Conservation (phyloP, 2,329 filamentous ascomycete species). For the Ascocoryne sarcoides region DNA sequence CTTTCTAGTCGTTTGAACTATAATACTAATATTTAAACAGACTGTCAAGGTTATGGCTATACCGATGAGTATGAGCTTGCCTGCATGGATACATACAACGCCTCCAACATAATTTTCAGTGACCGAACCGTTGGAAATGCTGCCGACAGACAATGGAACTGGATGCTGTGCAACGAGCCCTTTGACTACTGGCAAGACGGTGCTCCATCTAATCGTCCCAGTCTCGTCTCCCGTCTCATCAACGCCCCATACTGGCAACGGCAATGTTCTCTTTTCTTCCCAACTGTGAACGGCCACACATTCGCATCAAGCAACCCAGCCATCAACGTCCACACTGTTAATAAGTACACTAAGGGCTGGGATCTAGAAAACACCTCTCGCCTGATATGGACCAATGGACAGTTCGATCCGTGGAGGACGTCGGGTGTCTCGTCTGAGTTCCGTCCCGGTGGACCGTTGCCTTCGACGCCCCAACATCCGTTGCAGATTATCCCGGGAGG, state of each 20-base stretch:
- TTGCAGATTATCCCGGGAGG: slow-evolving; percentile 44
- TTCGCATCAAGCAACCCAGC: slow-evolving; percentile 38
- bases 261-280: slow-evolving; percentile 49
- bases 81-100: slow-evolving; percentile 48
- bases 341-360: slow-evolving; percentile 49
- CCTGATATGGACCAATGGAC: slow-evolving; percentile 49
- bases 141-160: slow-evolving; percentile 46
- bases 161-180: slow-evolving; percentile 53
- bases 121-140: slow-evolving; percentile 39
- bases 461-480: slow-evolving; percentile 38
- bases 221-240: slow-evolving; percentile 44
- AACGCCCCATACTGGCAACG: slow-evolving; percentile 43
- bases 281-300: slow-evolving; percentile 38
- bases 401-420: slow-evolving; percentile 52
- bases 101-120: slow-evolving; percentile 39
- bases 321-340: slow-evolving; percentile 40
- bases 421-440: slow-evolving; percentile 43
- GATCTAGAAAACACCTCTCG: slow-evolving; percentile 39
- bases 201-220: slow-evolving; percentile 36
- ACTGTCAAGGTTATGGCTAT: slow-evolving; percentile 41
- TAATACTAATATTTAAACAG: slow-evolving; percentile 19
- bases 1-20: neutral
- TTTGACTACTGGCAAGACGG: slow-evolving; percentile 48
- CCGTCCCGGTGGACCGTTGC: slow-evolving; percentile 45
- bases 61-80: slow-evolving; percentile 32